These are phyloP conservation scores for Zoysia matrella DNA, from an alignment of 202 grass and related monocot species.

Conservation along the genomic window DNA sequence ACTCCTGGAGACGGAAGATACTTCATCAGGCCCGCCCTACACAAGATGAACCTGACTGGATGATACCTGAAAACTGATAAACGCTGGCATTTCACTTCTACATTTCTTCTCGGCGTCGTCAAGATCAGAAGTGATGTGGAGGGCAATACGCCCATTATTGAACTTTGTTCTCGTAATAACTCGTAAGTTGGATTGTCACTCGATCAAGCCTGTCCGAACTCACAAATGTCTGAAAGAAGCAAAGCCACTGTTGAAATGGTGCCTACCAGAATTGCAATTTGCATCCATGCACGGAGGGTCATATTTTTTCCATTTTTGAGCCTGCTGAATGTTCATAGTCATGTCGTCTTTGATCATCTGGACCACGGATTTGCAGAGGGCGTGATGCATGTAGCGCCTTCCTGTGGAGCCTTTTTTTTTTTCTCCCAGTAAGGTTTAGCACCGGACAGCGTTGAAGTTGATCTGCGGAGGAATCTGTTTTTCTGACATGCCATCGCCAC, in stretches of 20 bases:
- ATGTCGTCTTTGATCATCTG: background rate
- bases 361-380: background rate
- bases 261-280: background rate
- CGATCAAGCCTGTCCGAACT: background rate
- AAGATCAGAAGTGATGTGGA: too few species aligned
- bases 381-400: background rate
- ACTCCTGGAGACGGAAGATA: too few species aligned
- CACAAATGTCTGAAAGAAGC: background rate
- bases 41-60: too few species aligned
- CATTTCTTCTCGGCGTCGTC: too few species aligned
- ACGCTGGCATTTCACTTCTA: background rate
- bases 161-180: too few species aligned
- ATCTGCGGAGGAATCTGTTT: background rate
- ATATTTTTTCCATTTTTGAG: background rate
- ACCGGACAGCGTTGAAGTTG: background rate
- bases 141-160: too few species aligned
- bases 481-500: background rate
- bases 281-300: too few species aligned
- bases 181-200: too few species aligned
- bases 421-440: background rate
- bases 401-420: background rate
- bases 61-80: too few species aligned
- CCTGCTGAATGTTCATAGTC: background rate
- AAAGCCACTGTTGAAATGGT: background rate
- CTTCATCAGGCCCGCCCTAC: too few species aligned